Conservation (phyloP, 2,329 filamentous ascomycete species). For the Talaromyces sp. region DNA sequence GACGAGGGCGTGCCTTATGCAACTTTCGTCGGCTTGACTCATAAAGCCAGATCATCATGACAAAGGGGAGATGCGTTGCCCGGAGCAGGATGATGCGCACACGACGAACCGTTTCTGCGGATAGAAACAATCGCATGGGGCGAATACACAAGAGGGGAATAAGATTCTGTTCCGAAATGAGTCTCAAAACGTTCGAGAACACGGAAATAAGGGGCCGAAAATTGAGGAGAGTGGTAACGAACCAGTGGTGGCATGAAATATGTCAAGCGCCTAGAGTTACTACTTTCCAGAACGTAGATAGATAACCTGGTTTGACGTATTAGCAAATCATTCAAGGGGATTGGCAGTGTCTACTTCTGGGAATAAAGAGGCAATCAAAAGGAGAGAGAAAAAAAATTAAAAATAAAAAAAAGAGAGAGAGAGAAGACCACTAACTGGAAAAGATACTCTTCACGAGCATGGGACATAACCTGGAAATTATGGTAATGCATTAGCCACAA, state of each 20-base stretch:
- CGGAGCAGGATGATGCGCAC: conserved; percentile 62
- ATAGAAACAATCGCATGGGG: conserved; percentile 59
- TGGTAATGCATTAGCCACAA: neutral
- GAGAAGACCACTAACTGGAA: conserved; percentile 62
- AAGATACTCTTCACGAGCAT: conserved; percentile 64
- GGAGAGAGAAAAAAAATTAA: no score
- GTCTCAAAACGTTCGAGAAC: conserved; percentile 14
- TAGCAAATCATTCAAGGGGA: conserved; percentile 1
- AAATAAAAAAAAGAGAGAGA: no score
- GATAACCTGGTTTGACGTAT: conserved; percentile 35
- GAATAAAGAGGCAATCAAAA: no score
- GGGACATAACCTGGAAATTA: conserved; percentile 57
- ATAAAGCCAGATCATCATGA: conserved; percentile 61
- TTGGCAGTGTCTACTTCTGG: neutral
- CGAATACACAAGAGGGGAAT: conserved; percentile 60
- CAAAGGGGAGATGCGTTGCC: conserved; percentile 61
- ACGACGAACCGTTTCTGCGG: conserved; percentile 57
- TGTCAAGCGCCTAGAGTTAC: conserved; percentile 49
- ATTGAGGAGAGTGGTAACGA: conserved; percentile 25
- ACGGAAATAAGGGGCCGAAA: conserved; percentile 8
- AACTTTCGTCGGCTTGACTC: conserved; percentile 41
- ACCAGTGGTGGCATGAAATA: conserved; percentile 53
- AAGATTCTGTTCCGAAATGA: conserved; percentile 52
- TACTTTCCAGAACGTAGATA: conserved; percentile 50
- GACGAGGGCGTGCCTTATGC: conserved; percentile 12